A percentile compares a stretch with the other conserved stretches of the same genome.
phyloP scores from a whole-genome alignment of 2,329 filamentous ascomycete genomes.

The Pseudogymnoascus sp. region DNA sequence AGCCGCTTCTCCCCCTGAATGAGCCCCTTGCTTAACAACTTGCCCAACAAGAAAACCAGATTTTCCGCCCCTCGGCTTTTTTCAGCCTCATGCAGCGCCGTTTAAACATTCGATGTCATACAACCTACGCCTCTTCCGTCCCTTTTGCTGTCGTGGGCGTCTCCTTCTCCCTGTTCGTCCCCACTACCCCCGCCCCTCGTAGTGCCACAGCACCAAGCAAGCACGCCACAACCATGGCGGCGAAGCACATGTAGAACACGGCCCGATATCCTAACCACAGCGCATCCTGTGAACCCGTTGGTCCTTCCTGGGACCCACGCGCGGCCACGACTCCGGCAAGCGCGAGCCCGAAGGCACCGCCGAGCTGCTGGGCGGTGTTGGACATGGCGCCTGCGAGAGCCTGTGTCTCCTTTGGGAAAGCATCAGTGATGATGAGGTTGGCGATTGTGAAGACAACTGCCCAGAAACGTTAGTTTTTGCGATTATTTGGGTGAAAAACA shows the following conservation, averaged over 20 bases:
- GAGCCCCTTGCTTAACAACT: background rate
- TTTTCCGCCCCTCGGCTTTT: background rate
- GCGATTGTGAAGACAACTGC: background rate
- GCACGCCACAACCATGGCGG: background rate
- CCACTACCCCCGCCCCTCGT: background rate
- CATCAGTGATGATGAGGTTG: slow-evolving; percentile 4
- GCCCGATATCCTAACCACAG: background rate
- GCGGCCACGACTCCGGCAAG: background rate
- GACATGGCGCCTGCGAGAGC: slow-evolving; percentile 6
- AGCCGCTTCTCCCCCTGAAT: background rate
- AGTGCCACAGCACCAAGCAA: background rate
- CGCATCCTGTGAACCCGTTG: background rate
- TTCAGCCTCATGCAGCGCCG: background rate
- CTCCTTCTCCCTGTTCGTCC: background rate
- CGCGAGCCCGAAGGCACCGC: background rate
- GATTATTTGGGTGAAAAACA: background rate
- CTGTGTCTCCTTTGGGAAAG: slow-evolving; percentile 4
- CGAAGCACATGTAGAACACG: slow-evolving; percentile 1
- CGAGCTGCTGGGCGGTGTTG: background rate
- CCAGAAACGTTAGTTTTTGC: background rate
- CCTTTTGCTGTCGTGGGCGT: background rate
- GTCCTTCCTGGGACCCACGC: background rate
- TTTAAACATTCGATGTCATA: background rate
- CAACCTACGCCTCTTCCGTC: background rate
- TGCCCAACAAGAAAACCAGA: no score